A percentile compares a stretch with the other conserved stretches of the same genome.
Evolutionary conservation across 2,329 filamentous ascomycete species (phyloP).

Genomic region (Aureobasidium melanogenum): DNA sequence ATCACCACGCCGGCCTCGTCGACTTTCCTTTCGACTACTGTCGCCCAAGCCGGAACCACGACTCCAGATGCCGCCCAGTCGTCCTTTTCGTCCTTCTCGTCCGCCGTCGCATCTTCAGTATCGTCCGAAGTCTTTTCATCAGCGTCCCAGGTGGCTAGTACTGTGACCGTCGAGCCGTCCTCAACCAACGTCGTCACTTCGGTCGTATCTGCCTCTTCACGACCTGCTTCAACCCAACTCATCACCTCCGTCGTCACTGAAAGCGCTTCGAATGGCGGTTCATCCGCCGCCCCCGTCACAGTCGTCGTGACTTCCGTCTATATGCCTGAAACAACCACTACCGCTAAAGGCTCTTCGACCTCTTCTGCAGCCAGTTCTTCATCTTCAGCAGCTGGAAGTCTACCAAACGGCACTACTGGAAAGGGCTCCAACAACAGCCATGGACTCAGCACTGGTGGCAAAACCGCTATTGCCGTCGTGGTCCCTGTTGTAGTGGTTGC

Average conservation of each 20-base stretch:
- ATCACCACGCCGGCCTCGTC: neutral
- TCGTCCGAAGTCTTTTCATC: conserved; percentile 15
- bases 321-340: conserved; percentile 13
- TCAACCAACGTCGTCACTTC: conserved; percentile 16
- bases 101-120: conserved; percentile 16
- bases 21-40: neutral
- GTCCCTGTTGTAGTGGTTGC: conserved; percentile 86
- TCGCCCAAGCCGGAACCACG: neutral
- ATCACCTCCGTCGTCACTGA: conserved; percentile 20
- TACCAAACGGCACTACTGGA: conserved; percentile 14
- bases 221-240: conserved; percentile 17
- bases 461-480: conserved; percentile 86
- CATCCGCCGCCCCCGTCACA: conserved; percentile 14
- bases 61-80: conserved; percentile 8
- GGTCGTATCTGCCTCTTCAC: conserved; percentile 16
- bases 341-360: conserved; percentile 3
- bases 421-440: conserved; percentile 19
- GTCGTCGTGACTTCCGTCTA: conserved; percentile 19
- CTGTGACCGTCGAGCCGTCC: conserved; percentile 14
- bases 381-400: conserved; percentile 17
- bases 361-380: conserved; percentile 14
- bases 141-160: conserved; percentile 4
- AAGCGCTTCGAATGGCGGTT: conserved; percentile 11
- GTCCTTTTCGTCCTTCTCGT: conserved; percentile 14
- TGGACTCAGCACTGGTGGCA: conserved; percentile 54